Evolutionary conservation across 768 basidiomycete species (phyloP), one percentile per base, ranked within the genome.

Genomic region (Panaeolus papilionaceus): DNA sequence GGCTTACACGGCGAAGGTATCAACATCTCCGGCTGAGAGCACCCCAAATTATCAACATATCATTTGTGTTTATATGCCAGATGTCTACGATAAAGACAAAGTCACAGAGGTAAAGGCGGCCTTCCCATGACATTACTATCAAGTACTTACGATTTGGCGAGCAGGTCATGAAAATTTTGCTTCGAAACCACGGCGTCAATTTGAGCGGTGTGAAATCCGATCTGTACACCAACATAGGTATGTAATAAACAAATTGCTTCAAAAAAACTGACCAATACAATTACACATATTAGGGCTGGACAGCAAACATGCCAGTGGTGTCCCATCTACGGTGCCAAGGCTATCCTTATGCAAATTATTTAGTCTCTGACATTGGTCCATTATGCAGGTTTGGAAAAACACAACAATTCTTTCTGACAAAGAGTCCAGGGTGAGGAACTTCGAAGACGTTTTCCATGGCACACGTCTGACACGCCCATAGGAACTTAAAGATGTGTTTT

Each of bases 261-360:
- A 65, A 44, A 61, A 38, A 20, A 40, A 28, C 38, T 9, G 23
- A 4, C 69, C 10, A 67, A 45, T 20, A 63, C n/a, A n/a, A 18
- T 68, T 49, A 23, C 20, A 49, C 47, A 26, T 4, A 51, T 9
- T 71, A 88, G 90, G 89, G 1, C 79, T 93, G 66, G 90, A 92
- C 70, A 92, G 91, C 76, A 93, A 93, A 73, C 92, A 93, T 73
- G 76, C 88, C 0, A 92, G 90, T 73, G 89, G 91, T 8, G 83
- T 93, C 63, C 85, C 83, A 45, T 89, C 92, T 26, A 92, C 92
- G 68, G 92, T 90, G 66, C 58, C 83, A 75, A 14, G 1, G 68
- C 7, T 23, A 12, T 49, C 11, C n/a, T 23, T 49, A 6, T 23
- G 9, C n/a, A 49, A 49, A 10, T 49, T 9, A 20, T 20, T 49